A percentile compares a stretch with the other conserved stretches of the same genome.
Evolutionary conservation across 768 basidiomycete species (phyloP).

Genomic region (Russula emetica): DNA sequence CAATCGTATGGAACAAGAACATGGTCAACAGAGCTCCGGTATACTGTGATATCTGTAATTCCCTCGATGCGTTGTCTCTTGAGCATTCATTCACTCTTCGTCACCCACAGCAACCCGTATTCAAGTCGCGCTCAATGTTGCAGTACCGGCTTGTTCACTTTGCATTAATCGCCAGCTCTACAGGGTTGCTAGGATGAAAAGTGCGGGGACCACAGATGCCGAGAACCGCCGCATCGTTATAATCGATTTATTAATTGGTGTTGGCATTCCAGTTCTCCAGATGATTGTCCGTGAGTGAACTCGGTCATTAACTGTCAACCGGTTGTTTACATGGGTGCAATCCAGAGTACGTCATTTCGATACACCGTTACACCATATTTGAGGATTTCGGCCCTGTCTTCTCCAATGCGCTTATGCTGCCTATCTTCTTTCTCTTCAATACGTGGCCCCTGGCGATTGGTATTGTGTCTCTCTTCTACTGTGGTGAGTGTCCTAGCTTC

Average conservation of each 20-base stretch:
- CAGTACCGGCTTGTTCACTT: no score
- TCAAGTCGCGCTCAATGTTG: no score
- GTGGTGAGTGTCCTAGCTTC: slow-evolving; percentile 32
- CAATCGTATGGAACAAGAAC: slow-evolving; percentile 64
- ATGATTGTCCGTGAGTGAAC: not conserved
- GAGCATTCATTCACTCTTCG: not conserved
- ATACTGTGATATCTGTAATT: slow-evolving; percentile 58
- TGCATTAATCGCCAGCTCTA: no score
- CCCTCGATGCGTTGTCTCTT: not conserved
- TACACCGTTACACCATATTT: not conserved
- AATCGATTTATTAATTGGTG: no score
- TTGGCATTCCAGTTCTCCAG: no score
- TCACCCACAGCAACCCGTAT: no score
- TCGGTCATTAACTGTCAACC: not conserved
- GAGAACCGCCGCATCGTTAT: no score
- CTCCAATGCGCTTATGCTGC: slow-evolving; percentile 34
- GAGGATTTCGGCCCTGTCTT: slow-evolving; percentile 46
- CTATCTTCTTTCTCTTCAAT: slow-evolving; percentile 33
- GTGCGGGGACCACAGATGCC: no score
- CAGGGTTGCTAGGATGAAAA: no score
- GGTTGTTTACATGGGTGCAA: not conserved
- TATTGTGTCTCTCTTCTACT: slow-evolving; percentile 36
- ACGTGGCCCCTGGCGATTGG: slow-evolving; percentile 30
- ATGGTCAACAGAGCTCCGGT: slow-evolving; percentile 43
- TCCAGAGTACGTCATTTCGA: no score